Evolutionary conservation across 148 eudicot genomes (phyloP).

Genomic region (Rhododendron griersonianum): DNA sequence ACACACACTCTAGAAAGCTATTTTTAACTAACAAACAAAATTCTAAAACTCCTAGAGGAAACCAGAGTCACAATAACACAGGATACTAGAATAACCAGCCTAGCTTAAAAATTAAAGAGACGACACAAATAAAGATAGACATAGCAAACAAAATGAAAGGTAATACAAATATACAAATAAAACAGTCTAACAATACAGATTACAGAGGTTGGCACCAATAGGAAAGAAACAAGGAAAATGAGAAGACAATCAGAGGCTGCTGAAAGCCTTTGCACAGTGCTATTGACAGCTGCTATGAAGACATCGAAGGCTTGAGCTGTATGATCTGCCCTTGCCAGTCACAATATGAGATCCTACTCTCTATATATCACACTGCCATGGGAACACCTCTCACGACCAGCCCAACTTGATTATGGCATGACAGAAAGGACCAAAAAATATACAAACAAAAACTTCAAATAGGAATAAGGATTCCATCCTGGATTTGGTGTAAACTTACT

Average conservation of each 20-base stretch:
- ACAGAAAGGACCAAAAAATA: neutral
- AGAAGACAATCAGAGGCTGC: neutral
- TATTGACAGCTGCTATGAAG: constrained; percentile 1
- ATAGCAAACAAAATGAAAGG: neutral
- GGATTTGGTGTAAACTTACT: neutral
- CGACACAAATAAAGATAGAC: neutral
- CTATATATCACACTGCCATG: neutral
- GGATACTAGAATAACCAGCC: constrained; percentile 3
- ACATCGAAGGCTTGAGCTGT: neutral
- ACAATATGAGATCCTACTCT: constrained; percentile 1
- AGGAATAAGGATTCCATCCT: neutral
- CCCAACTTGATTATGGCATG: neutral
- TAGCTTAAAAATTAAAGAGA: neutral
- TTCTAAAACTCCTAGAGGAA: neutral
- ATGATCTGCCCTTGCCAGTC: neutral
- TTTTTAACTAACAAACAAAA: neutral
- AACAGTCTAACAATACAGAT: neutral
- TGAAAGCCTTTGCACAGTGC: neutral
- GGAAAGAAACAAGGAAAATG: neutral
- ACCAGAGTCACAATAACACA: neutral
- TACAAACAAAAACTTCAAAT: neutral
- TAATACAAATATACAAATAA: neutral
- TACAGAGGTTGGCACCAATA: neutral
- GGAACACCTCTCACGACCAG: neutral
- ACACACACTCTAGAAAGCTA: constrained; percentile 21